phyloP scores from a whole-genome alignment of 1,139 yeast genomes.

The Debaryomycetaceae sp. region DNA sequence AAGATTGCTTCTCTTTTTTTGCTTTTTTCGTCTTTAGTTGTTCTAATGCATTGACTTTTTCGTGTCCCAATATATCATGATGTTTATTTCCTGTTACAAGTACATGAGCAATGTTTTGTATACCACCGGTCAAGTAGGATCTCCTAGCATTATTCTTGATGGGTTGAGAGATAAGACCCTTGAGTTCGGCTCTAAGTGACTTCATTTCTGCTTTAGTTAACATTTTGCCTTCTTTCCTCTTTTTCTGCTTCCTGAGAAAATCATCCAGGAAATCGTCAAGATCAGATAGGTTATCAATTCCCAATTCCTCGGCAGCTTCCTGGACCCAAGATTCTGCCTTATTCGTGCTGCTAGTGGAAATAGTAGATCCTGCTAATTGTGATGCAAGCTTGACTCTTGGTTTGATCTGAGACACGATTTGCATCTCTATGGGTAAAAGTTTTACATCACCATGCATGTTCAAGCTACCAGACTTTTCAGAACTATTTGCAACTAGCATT shows the following conservation, averaged over 20 bases:
- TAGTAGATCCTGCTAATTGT: slow-evolving; percentile 68
- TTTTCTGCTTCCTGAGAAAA: slow-evolving; percentile 59
- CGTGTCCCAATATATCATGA: slow-evolving; percentile 66
- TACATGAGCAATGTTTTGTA: slow-evolving; percentile 79
- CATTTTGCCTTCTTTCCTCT: slow-evolving; percentile 55
- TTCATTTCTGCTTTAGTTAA: slow-evolving; percentile 49
- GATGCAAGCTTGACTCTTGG: slow-evolving; percentile 68
- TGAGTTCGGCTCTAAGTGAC: slow-evolving; percentile 53
- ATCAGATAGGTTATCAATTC: slow-evolving; percentile 67
- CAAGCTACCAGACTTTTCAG: slow-evolving; percentile 18
- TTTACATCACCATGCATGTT: slow-evolving; percentile 56
- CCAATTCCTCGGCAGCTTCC: slow-evolving; percentile 92
- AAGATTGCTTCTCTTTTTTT: not conserved
- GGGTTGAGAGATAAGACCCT: slow-evolving; percentile 51
- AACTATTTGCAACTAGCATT: slow-evolving; percentile 49
- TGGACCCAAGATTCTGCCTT: slow-evolving; percentile 81
- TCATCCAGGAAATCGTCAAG: slow-evolving; percentile 62
- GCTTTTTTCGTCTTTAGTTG: slow-evolving; percentile 41
- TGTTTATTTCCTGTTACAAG: slow-evolving; percentile 72
- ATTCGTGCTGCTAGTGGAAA: slow-evolving; percentile 54
- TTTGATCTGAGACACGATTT: slow-evolving; percentile 64
- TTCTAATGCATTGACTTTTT: slow-evolving; percentile 65
- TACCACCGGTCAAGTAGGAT: slow-evolving; percentile 82
- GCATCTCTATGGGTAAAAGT: slow-evolving; percentile 73
- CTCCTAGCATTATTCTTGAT: slow-evolving; percentile 67